phyloP scores from a whole-genome alignment of 2,329 filamentous ascomycete genomes.

The Purpureocillium takamizusanense region DNA sequence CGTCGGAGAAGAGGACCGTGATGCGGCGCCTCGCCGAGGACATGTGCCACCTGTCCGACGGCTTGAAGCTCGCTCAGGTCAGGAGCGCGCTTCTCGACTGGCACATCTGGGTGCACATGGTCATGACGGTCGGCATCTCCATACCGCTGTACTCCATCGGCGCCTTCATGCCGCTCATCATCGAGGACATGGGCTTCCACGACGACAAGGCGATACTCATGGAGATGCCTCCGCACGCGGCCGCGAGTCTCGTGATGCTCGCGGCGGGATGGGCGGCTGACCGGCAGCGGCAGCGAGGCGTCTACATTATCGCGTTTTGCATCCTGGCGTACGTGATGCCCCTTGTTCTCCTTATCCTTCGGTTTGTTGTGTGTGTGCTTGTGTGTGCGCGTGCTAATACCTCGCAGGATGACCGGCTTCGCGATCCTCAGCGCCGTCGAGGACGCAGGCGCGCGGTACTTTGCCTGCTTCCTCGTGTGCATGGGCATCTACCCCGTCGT shows the following conservation, averaged over 20 bases:
- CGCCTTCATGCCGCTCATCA: slow-evolving; percentile 27
- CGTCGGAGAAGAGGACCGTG: slow-evolving; percentile 33
- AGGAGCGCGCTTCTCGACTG: slow-evolving; percentile 50
- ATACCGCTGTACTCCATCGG: slow-evolving; percentile 28
- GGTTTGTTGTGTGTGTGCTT: background rate
- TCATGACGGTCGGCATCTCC: slow-evolving; percentile 52
- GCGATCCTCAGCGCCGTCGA: slow-evolving; percentile 20
- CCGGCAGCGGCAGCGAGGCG: slow-evolving; percentile 22
- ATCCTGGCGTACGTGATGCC: slow-evolving; percentile 20
- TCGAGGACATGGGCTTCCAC: slow-evolving; percentile 25
- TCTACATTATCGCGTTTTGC: slow-evolving; percentile 28
- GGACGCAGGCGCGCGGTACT: slow-evolving; percentile 34
- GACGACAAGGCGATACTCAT: slow-evolving; percentile 27
- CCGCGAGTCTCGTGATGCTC: slow-evolving; percentile 26
- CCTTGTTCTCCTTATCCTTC: too few species aligned
- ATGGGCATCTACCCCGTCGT: slow-evolving; percentile 41
- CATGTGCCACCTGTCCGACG: slow-evolving; percentile 41
- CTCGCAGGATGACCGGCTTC: slow-evolving; percentile 20
- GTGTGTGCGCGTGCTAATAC: background rate
- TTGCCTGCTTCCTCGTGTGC: slow-evolving; percentile 34
- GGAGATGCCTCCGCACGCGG: slow-evolving; percentile 27
- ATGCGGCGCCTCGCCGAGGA: slow-evolving; percentile 32
- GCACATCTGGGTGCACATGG: slow-evolving; percentile 45
- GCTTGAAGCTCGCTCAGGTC: slow-evolving; percentile 46
- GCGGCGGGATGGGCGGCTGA: slow-evolving; percentile 34